A percentile compares a stretch with the other conserved stretches of the same genome.
phyloP scores from a whole-genome alignment of 352 stramenopile genomes.

The Globisporangium carolinianum region DNA sequence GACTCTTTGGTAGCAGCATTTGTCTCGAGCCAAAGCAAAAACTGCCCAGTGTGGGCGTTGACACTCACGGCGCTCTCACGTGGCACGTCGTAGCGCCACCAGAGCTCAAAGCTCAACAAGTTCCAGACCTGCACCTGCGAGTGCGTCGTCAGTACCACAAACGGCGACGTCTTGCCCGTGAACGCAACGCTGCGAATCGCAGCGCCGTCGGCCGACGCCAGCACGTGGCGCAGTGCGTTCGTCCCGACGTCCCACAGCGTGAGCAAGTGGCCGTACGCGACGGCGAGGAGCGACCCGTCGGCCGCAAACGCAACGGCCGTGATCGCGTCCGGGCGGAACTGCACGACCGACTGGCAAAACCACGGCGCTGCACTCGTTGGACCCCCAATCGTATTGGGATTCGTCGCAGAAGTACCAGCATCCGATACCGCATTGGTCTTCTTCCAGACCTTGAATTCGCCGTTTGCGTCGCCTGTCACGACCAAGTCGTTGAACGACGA shows the following conservation, averaged over 20 bases:
- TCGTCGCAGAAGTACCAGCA: background rate
- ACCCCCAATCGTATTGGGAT: too few relatives aligned
- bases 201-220: constrained; percentile 52
- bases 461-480: constrained; percentile 54
- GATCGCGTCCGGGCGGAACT: constrained; percentile 66
- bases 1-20: background rate
- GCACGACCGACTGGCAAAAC: constrained; percentile 74
- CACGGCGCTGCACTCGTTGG: constrained; percentile 23
- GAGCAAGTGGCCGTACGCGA: constrained; percentile 73
- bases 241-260: constrained; percentile 82
- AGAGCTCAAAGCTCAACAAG: constrained; percentile 53
- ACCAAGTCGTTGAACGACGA: constrained; percentile 31
- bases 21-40: constrained; percentile 40
- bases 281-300: constrained; percentile 78
- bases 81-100: constrained; percentile 65
- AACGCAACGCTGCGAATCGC: constrained; percentile 57
- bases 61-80: constrained; percentile 24
- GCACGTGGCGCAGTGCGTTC: constrained; percentile 68
- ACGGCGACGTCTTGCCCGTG: constrained; percentile 45
- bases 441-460: constrained; percentile 83
- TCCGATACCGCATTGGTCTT: constrained; percentile 20
- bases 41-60: constrained; percentile 31
- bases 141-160: constrained; percentile 49
- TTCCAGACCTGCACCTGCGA: constrained; percentile 72
- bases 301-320: constrained; percentile 57